A percentile compares a stretch with the other conserved stretches of the same genome.
phyloP scores from a whole-genome alignment of 352 stramenopile genomes.

The Phytopythium mirpurense region DNA sequence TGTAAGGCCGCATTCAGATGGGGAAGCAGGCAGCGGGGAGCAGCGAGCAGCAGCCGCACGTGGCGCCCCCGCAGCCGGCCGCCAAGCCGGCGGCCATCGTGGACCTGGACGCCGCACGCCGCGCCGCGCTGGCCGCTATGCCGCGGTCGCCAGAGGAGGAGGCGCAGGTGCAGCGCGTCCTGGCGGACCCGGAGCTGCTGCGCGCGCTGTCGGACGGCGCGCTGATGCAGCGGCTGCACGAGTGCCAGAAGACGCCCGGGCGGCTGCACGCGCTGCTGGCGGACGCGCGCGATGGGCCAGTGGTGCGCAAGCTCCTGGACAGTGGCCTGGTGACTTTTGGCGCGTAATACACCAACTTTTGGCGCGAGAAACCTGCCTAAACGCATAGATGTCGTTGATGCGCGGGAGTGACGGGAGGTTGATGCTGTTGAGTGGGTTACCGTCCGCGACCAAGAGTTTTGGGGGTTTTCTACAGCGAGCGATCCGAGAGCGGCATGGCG shows the following conservation, averaged over 20 bases:
- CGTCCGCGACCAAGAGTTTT: constrained; percentile 2
- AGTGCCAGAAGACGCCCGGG: constrained; percentile 32
- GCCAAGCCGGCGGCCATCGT: constrained; percentile 26
- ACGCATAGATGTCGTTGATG: not conserved
- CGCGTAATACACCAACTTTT: constrained; percentile 2
- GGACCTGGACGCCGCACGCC: constrained; percentile 48
- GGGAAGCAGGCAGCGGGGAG: constrained; percentile 22
- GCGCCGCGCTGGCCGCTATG: constrained; percentile 55
- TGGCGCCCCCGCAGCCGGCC: not conserved
- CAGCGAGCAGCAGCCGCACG: constrained; percentile 8
- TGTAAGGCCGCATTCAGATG: constrained; percentile 23
- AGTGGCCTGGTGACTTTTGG: constrained; percentile 55
- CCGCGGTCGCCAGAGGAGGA: constrained; percentile 52
- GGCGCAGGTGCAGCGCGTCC: constrained; percentile 56
- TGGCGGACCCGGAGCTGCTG: constrained; percentile 60
- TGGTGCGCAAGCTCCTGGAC: constrained; percentile 50
- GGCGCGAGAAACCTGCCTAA: not conserved
- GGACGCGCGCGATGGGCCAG: constrained; percentile 39
- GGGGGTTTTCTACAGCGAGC: no score
- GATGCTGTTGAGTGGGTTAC: not conserved
- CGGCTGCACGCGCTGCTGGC: constrained; percentile 31
- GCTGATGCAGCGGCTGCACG: constrained; percentile 52
- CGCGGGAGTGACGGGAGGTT: not conserved
- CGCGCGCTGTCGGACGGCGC: constrained; percentile 45
- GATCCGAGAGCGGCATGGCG: not conserved